Evolutionary conservation across 2,329 filamentous ascomycete species (phyloP), one percentile per base, ranked within the genome.

Genomic region (Diaporthe helianthi): DNA sequence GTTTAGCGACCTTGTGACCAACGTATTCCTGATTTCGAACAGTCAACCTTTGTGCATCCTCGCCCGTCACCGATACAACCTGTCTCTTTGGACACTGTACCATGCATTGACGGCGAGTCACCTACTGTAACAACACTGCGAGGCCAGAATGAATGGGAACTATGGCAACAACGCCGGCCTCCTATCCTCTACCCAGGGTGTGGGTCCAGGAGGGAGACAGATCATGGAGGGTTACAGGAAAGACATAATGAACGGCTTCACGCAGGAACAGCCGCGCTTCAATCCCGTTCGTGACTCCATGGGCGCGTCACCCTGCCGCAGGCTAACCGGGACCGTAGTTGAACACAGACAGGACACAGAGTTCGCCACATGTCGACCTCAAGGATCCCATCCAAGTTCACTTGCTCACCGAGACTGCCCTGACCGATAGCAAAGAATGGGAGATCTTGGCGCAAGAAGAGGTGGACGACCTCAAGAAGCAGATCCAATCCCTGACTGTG

Each of bases 401-500:
- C 79, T 83, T 99, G 55, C 87, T 99, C 69, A 94, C 96, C 71
- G 95, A 98, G 82, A 98, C 93, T 24, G 96, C 96, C 24, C 88
- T 99, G 71, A 88, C 90, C 70, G 96, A 99, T 80, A 97, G 94
- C 82, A 91, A 90, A 76, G 84, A 90, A 74, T 99, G 90, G 78
- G 90, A 95, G 76, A 90, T 99, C 29, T 79, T 99, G 71, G 93
- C 94, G 0, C 92, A 95, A 74, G 94, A 97, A 78, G 94, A 98
- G 80, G 91, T 98, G 36, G 96, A 98, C 73, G 87, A 89, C 55
- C 82, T 98, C 75, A 99, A 98, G 85, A 97, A 94, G 79, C 93
- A 97, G 82, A 88, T 90, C 72, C 87, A 89, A 69, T 84, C 89
- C 44, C 81, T 98, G 61, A 85, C 87, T 31, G 88, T 90, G 76